phyloP scores from a whole-genome alignment of 164 flowering plant species.

The Tinospora cordifolia region DNA sequence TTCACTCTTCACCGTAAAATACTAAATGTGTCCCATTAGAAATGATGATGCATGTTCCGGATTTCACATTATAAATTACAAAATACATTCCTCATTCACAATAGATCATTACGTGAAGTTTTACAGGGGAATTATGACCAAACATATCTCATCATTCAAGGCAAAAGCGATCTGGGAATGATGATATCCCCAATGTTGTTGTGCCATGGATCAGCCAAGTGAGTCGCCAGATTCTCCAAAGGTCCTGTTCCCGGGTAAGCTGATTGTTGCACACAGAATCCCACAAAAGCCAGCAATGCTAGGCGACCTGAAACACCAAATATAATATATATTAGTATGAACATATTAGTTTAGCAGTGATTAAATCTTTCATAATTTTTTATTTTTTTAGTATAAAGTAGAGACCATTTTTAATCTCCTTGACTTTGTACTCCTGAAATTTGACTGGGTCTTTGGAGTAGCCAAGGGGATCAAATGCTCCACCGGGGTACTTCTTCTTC shows the following conservation, averaged over 20 bases:
- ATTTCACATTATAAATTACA: constrained; percentile 1
- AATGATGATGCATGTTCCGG: neutral
- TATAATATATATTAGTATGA: too few relatives aligned
- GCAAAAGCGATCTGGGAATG: constrained; percentile 51
- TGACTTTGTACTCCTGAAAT: constrained; percentile 76
- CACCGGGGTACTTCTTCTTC: constrained; percentile 98
- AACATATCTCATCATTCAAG: constrained; percentile 16
- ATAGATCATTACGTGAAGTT: constrained; percentile 21
- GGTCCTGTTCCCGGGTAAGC: constrained; percentile 98
- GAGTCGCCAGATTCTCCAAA: constrained; percentile 94
- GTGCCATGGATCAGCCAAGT: constrained; percentile 99
- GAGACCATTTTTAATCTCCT: constrained; percentile 87
- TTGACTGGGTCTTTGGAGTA: constrained; percentile 94
- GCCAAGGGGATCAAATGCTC: constrained; percentile 93
- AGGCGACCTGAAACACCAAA: constrained; percentile 51
- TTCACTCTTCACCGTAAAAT: constrained; percentile 1
- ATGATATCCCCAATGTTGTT: constrained; percentile 85
- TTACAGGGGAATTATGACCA: constrained; percentile 17
- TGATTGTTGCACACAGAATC: constrained; percentile 87
- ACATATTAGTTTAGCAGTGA: neutral
- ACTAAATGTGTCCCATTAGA: neutral
- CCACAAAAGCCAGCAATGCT: constrained; percentile 90
- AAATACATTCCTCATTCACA: constrained; percentile 14
- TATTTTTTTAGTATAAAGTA: neutral
- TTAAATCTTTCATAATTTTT: too few relatives aligned